Evolutionary conservation across 768 basidiomycete species (phyloP), one percentile per base, ranked within the genome.

Genomic region (Leccinellum albellum): DNA sequence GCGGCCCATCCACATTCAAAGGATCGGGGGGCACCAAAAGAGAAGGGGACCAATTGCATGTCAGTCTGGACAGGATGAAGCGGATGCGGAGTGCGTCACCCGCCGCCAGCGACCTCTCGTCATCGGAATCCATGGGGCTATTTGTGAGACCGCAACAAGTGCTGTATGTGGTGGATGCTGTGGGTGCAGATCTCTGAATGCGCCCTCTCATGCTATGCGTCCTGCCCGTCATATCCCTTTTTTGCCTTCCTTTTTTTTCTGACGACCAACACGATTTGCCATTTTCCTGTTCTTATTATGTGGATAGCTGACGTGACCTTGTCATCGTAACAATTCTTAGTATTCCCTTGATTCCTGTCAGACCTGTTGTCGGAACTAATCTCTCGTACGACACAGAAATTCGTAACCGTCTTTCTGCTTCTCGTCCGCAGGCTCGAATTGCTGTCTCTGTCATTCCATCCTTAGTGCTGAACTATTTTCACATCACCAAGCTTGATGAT

Each of bases 101-200:
- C 6, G 83, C 82, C 0, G 73, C 77, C 33, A 82, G 82, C 66
- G 82, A 83, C 52, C 63, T 84, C 72, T 71, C 88, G 74, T 70
- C 72, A 63, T 66, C 84, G 69, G 85, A 93, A 72, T 82, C 85
- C 0, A 68, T 82, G 62, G 91, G 91, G 1, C 66, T 94, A 47
- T 94, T 94, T 65, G 90, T 94, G 48, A 75, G 91, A 54, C 91
- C 91, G 5, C 88, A 90, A 71, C 90, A 92, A 69, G 89, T 93
- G 54, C 75, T 94, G 53, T 92, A 93, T 67, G 91, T 94, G 28
- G 84, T 93, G 32, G 89, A 91, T 68, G 91, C 91, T 33, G 84
- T 89, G 42, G 89, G 85, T 4, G 73, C 79, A 13, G 84, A 86
- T 73, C 66, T 86, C 51, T 87, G 70, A 81, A 31, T 42, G 6